Base-by-base conservation (phyloP, 2,329 filamentous ascomycete species). In the Paracoccidioides lutzii region DNA sequence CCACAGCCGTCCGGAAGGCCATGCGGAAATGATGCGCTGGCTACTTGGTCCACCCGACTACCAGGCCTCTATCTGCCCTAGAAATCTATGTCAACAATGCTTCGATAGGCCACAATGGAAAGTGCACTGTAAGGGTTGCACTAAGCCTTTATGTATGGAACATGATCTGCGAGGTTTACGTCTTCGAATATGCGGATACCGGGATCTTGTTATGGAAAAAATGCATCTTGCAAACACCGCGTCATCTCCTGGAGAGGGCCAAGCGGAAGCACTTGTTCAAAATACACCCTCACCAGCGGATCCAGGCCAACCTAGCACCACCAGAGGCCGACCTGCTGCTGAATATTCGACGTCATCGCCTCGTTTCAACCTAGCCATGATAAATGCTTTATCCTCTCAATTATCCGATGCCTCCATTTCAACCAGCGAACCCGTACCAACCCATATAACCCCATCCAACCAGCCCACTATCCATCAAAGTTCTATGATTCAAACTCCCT, bases 51-150 rank as follows among this genome's bases (percentile, higher is more conserved):
- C 75, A 1, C 72, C 76, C 12, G 73, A 67, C 65, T 65, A 69
- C 68, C 65, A 63, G 68, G 69, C 64, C 57, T 78, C 64, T 64
- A 74, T 72, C 30, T 81, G 75, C 62, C 79, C 79, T 2, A 75
- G 79, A 45, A 79, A 78, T 49, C 64, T 82, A 15, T 82, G 79
- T 62, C 74, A 78, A 53, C 77, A 80, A 56, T 82, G 79, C 64
- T 79, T 80, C 59, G 73, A 76, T 35, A 77, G 75, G n/a, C 76
- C 78, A 49, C 73, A 77, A 50, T 82, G 79, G 79, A 81, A 79
- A 61, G 74, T 81, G n/a, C 73, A 77, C 42, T 82, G 79, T 65
- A 77, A 78, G 61, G 74, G 71, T 45, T 82, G 79, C 67, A 78
- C 78, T 43, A 78, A 73, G 54, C 74, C 78, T 2, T 68, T 82